Conservation (phyloP, 2,329 filamentous ascomycete genomes). For the Fusarium continuum region DNA sequence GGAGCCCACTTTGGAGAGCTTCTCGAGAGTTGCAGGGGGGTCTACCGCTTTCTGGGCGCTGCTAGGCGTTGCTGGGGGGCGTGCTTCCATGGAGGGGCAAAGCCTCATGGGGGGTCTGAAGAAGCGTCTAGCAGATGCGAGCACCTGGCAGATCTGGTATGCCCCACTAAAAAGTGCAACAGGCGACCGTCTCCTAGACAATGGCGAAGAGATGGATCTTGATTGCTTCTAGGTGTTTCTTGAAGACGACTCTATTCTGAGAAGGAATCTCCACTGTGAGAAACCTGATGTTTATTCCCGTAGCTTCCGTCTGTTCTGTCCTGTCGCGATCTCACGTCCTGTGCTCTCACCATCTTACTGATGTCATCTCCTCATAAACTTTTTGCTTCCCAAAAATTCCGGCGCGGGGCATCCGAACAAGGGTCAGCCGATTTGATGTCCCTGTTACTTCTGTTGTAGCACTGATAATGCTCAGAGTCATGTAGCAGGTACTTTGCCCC, state of each 20-base stretch:
- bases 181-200: conserved; percentile 20
- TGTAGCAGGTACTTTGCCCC: conserved; percentile 38
- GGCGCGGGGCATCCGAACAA: conserved; percentile 43
- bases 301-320: conserved; percentile 12
- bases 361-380: conserved; percentile 45
- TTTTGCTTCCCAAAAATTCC: conserved; percentile 45
- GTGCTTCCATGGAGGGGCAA: conserved; percentile 44
- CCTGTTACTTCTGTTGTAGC: conserved; percentile 9
- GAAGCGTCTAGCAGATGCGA: conserved; percentile 48
- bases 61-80: conserved; percentile 28
- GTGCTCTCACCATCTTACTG: conserved; percentile 32
- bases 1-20: conserved; percentile 48
- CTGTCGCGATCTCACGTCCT: not conserved
- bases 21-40: conserved; percentile 34
- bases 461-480: rapidly evolving
- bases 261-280: not conserved
- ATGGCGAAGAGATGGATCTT: conserved; percentile 25
- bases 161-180: conserved; percentile 29
- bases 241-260: conserved; percentile 3
- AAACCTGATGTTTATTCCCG: conserved; percentile 21
- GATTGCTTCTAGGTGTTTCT: conserved; percentile 22
- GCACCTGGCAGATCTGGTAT: conserved; percentile 36
- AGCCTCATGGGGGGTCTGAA: conserved; percentile 33
- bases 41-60: conserved; percentile 37
- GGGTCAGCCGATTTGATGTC: conserved; percentile 28